phyloP scores from a whole-genome alignment of 1,284 basidiomycete species.

The Omphalotus olearius region DNA sequence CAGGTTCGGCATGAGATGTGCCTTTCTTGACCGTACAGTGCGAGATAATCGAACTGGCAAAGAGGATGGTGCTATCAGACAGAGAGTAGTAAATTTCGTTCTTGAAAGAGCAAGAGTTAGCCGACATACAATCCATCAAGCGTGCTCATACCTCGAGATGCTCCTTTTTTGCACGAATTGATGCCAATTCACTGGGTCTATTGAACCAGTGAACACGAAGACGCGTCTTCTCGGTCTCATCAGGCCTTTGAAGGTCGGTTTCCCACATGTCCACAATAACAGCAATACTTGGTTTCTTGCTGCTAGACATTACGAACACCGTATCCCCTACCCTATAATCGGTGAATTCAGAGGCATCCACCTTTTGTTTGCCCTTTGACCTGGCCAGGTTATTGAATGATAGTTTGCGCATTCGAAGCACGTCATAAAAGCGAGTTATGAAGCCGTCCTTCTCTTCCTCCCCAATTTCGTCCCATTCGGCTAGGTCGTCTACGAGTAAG shows the following conservation, averaged over 20 bases:
- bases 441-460: constrained; percentile 22
- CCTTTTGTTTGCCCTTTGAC: constrained; percentile 14
- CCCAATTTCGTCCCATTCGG: constrained; percentile 25
- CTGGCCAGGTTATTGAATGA: constrained; percentile 15
- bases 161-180: constrained; percentile 50
- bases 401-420: constrained; percentile 25
- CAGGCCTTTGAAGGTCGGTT: constrained; percentile 23
- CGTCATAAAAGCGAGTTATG: constrained; percentile 38
- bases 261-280: constrained; percentile 69
- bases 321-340: constrained; percentile 58
- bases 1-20: constrained; percentile 15
- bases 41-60: constrained; percentile 45
- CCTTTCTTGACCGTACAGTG: constrained; percentile 45
- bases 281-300: constrained; percentile 51
- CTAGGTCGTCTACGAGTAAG: constrained; percentile 29
- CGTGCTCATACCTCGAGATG: constrained; percentile 43
- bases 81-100: constrained; percentile 70
- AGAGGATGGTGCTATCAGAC: constrained; percentile 39
- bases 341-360: constrained; percentile 19
- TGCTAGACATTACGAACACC: constrained; percentile 54
- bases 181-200: constrained; percentile 54
- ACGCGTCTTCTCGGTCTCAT: constrained; percentile 35
- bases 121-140: constrained; percentile 1
- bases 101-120: constrained; percentile 29
- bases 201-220: constrained; percentile 71